Evolutionary conservation across 1,284 basidiomycete genomes (phyloP).

Genomic region (Melampsora occidentalis): DNA sequence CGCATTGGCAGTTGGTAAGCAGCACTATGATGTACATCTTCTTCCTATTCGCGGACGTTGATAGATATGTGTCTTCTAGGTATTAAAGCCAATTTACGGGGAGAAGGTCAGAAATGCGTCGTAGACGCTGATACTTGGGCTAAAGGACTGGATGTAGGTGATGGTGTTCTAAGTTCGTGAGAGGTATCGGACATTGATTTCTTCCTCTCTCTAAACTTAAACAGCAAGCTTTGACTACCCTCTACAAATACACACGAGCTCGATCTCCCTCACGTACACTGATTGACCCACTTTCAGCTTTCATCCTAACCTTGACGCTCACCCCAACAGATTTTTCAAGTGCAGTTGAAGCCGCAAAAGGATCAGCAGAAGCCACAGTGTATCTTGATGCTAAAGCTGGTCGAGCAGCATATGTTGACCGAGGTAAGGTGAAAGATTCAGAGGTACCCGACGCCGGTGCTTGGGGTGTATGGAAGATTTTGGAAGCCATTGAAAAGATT

Average conservation of each 20-base stretch:
- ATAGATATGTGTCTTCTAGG: neutral
- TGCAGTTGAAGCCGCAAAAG: constrained; percentile 65
- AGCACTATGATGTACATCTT: neutral
- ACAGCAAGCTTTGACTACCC: constrained; percentile 63
- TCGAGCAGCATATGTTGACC: constrained; percentile 80
- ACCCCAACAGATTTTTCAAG: constrained; percentile 56
- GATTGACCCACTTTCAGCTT: constrained; percentile 83
- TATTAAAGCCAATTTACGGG: neutral
- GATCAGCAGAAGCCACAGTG: constrained; percentile 68
- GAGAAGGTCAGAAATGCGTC: constrained; percentile 51
- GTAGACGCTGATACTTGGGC: constrained; percentile 65
- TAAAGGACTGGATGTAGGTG: constrained; percentile 57
- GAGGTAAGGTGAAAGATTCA: constrained; percentile 66
- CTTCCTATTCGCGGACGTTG: neutral
- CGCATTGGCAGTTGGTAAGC: constrained; percentile 73
- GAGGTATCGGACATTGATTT: neutral
- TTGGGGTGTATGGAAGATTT: constrained; percentile 76
- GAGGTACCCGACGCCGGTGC: constrained; percentile 82
- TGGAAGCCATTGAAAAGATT: constrained; percentile 59
- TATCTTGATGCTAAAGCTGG: constrained; percentile 80
- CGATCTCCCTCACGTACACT: constrained; percentile 85
- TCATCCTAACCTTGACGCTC: constrained; percentile 61
- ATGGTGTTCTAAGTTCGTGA: neutral
- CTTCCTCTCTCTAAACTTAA: neutral
- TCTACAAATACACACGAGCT: constrained; percentile 84